phyloP scores from a whole-genome alignment of 371 early-diverging fungal species.

The Mortierella sp. region DNA sequence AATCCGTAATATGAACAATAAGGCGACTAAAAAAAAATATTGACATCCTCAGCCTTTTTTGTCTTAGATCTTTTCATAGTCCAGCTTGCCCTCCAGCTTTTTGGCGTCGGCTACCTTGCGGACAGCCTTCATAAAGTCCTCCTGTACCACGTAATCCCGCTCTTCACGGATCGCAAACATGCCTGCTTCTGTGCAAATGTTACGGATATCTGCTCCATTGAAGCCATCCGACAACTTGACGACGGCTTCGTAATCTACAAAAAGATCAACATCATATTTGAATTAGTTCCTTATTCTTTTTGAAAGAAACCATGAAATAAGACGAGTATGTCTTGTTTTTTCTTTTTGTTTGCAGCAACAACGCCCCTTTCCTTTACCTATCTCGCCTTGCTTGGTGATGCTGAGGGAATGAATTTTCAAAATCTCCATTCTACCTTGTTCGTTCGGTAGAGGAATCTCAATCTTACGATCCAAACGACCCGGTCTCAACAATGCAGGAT shows the following conservation, averaged over 20 bases:
- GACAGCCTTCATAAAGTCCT: constrained; percentile 99
- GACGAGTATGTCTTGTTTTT: too few relatives aligned
- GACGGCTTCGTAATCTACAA: constrained; percentile 95
- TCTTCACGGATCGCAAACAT: constrained; percentile 99
- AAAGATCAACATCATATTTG: too few relatives aligned
- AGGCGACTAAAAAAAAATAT: too few relatives aligned
- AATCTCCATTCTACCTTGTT: constrained; percentile 95
- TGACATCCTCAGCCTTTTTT: too few relatives aligned
- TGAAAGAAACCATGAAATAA: neutral
- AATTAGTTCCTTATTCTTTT: neutral
- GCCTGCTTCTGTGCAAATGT: constrained; percentile 99
- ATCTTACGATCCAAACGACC: constrained; percentile 99
- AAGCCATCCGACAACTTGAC: constrained; percentile 99
- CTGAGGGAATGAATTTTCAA: constrained; percentile 92
- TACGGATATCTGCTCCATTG: constrained; percentile 99
- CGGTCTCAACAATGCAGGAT: constrained; percentile 98
- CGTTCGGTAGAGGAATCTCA: constrained; percentile 96
- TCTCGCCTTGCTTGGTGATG: constrained; percentile 97
- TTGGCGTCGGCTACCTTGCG: constrained; percentile 99
- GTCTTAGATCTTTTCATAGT: constrained; percentile 91
- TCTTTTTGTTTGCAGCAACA: too few relatives aligned
- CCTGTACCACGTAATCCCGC: constrained; percentile 93
- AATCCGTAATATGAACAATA: too few relatives aligned
- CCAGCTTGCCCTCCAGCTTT: constrained; percentile 98
- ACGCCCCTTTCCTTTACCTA: constrained; percentile 81